These are phyloP conservation scores for Eucalyptus marginata DNA, from an alignment of 345 rosid species.

Conservation along the genomic window DNA sequence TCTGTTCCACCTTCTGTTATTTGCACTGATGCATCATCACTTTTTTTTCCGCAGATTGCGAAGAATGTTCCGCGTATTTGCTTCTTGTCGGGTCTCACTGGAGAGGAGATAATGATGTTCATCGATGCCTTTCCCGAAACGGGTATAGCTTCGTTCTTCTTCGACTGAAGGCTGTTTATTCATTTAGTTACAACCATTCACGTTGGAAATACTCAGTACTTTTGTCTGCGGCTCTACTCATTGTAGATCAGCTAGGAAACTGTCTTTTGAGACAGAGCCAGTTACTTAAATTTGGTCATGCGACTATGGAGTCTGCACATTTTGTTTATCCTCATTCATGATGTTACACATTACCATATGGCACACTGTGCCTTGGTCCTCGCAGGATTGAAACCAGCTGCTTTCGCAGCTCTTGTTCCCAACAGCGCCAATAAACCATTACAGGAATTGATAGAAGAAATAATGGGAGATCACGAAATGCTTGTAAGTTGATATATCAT, in stretches of 20 bases:
- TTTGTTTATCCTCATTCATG: not conserved
- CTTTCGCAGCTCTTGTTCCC: slow-evolving; percentile 80
- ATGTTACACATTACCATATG: not conserved
- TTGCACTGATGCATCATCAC: not conserved
- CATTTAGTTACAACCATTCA: not conserved
- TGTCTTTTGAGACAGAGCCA: not conserved
- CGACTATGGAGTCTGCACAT: not conserved
- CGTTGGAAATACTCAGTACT: not conserved
- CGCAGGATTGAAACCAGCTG: slow-evolving; percentile 65
- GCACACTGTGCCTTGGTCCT: not conserved
- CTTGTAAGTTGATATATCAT: slow-evolving; percentile 34
- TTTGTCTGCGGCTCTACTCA: not conserved
- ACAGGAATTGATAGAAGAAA: slow-evolving; percentile 59
- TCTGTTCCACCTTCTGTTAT: not conserved
- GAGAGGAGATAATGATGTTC: slow-evolving; percentile 97
- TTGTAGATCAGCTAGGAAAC: not conserved
- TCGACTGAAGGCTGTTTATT: not conserved
- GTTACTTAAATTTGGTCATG: not conserved
- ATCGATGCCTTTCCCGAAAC: slow-evolving; percentile 76
- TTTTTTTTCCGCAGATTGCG: slow-evolving; percentile 24
- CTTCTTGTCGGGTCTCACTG: slow-evolving; percentile 76
- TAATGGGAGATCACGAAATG: slow-evolving; percentile 90
- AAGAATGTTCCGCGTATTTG: slow-evolving; percentile 67
- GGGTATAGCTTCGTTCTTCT: slow-evolving; percentile 18
- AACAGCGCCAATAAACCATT: slow-evolving; percentile 73